These are phyloP conservation scores for Monilinia laxa DNA, from an alignment of 2,329 filamentous ascomycete species.

Conservation along the genomic window DNA sequence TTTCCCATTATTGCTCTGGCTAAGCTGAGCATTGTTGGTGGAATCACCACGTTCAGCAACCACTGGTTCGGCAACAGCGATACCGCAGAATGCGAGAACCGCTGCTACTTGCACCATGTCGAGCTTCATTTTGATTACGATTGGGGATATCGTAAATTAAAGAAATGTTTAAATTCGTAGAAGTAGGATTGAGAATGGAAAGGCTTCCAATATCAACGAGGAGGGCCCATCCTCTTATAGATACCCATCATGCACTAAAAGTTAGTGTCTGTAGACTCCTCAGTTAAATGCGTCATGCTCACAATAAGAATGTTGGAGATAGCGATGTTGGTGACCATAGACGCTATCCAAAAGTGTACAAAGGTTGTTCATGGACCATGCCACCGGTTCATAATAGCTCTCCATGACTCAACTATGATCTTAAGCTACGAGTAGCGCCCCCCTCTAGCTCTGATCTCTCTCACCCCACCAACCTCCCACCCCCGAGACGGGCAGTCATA, in stretches of 20 bases:
- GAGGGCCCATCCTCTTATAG: neutral
- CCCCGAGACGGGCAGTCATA: too few relatives aligned
- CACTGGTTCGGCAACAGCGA: neutral
- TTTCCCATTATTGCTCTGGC: neutral
- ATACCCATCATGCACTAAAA: too few relatives aligned
- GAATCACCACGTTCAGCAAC: neutral
- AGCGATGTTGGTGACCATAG: too few relatives aligned
- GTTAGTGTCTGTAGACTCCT: neutral
- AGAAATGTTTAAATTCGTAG: neutral
- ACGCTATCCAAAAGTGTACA: neutral
- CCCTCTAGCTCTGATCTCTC: too few relatives aligned
- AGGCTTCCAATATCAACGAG: fast-evolving
- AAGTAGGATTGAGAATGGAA: neutral
- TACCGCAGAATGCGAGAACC: neutral
- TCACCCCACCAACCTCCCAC: too few relatives aligned
- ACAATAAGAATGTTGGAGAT: neutral
- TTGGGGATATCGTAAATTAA: neutral
- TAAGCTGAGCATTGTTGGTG: neutral
- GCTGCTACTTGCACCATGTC: neutral
- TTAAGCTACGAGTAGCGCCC: too few relatives aligned
- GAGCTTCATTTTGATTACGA: constrained; percentile 7
- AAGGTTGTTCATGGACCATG: neutral
- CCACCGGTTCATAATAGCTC: neutral
- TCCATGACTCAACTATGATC: neutral
- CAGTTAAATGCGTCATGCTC: neutral